A percentile compares a stretch with the other conserved stretches of the same genome.
These are phyloP conservation scores for Pistacia vera DNA, from an alignment of 345 rosid species.

Conservation along the genomic window DNA sequence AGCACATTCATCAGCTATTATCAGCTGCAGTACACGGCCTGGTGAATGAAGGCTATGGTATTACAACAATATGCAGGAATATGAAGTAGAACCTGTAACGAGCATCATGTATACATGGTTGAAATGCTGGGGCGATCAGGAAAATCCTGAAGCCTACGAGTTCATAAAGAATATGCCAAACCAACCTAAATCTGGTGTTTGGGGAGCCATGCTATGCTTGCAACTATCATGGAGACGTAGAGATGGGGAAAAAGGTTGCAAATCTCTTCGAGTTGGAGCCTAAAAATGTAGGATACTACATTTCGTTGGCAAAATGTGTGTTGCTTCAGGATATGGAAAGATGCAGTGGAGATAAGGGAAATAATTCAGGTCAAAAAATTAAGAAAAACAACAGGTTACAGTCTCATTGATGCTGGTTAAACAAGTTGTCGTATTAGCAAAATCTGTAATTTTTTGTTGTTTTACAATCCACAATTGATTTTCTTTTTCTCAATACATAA, in stretches of 20 bases:
- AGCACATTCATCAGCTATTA: slow-evolving; percentile 23
- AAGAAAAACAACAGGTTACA: slow-evolving; percentile 46
- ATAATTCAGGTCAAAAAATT: slow-evolving; percentile 35
- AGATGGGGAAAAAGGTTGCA: slow-evolving; percentile 52
- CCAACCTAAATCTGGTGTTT: slow-evolving; percentile 44
- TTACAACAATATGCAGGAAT: slow-evolving; percentile 45
- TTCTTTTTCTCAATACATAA: no score
- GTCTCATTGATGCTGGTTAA: slow-evolving; percentile 23
- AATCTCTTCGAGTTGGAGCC: slow-evolving; percentile 64
- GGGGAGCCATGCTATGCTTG: slow-evolving; percentile 66
- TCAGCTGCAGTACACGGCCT: slow-evolving; percentile 63
- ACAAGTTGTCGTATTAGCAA: no score
- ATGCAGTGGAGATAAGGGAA: slow-evolving; percentile 44
- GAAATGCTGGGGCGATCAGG: slow-evolving; percentile 67
- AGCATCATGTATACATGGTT: slow-evolving; percentile 50
- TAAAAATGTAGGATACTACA: slow-evolving; percentile 42
- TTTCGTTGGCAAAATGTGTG: slow-evolving; percentile 54
- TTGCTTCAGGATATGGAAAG: slow-evolving; percentile 52
- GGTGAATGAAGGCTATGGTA: slow-evolving; percentile 46
- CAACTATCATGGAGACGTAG: slow-evolving; percentile 41
- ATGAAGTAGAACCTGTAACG: slow-evolving; percentile 46
- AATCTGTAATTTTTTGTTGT: no score
- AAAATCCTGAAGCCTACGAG: slow-evolving; percentile 50
- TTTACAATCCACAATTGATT: no score
- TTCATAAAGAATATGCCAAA: slow-evolving; percentile 38